Base-by-base conservation (phyloP, 495 filamentous ascomycete genomes). In the Xylaria cubensis region DNA sequence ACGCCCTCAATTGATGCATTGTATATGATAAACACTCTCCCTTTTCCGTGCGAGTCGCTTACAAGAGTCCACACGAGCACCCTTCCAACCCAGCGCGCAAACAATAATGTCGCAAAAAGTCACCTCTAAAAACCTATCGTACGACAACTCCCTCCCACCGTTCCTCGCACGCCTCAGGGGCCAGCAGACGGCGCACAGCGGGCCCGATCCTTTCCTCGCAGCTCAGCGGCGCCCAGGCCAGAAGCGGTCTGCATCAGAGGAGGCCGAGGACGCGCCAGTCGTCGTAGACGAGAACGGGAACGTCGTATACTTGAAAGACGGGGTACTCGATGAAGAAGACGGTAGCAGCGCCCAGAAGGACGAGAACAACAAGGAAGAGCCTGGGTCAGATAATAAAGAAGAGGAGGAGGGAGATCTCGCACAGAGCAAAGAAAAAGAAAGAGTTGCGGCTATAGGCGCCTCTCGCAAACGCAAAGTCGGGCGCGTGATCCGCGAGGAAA, bases 41-140 rank as follows among this genome's bases (percentile, higher is more conserved):
- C 1, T 19, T 48, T 19, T 5, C 15, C 15, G 42, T 15, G 3
- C 13, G 42, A 46, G 15, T 17, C 13, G 15, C 4, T 46, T 42
- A 42, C 10, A 42, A 42, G 39, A 42, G n/a, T n/a, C n/a, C n/a
- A n/a, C n/a, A n/a, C n/a, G n/a, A n/a, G n/a, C n/a, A n/a, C n/a
- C n/a, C n/a, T n/a, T n/a, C n/a, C n/a, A 48, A 51, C 48, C 5
- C 48, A 6, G 48, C 48, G 4, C 48, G 48, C 41, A 62, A 17
- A 42, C 21, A 50, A 71, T 29, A 58, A 82, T 83, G 82, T 82
- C 83, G 36, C 76, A 78, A 44, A 87, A 89, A 77, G 84, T 88
- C 48, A 87, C 82, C 1, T 73, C 84, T 74, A 89, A 88, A 69
- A 88, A 88, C 79, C 83, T 89, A 26, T 77, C 82, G 55, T 89